phyloP scores from a whole-genome alignment of 345 rosid species.

The Salix dunnii region DNA sequence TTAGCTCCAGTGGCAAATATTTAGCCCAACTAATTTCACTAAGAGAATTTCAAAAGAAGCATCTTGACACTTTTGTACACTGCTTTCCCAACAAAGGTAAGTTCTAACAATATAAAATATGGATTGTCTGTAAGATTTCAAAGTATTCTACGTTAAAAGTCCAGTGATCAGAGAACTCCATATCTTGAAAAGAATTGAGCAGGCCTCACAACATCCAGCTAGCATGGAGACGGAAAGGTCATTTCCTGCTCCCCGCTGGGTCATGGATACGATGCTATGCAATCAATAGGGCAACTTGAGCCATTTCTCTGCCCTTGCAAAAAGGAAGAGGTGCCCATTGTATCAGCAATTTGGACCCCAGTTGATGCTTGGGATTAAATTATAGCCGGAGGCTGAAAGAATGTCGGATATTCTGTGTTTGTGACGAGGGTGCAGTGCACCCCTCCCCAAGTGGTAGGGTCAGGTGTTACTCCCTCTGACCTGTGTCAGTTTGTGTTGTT shows the following conservation, averaged over 20 bases:
- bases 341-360: neutral
- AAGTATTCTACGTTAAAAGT: neutral
- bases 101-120: constrained; percentile 6
- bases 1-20: constrained; percentile 19
- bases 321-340: neutral
- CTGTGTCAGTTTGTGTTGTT: neutral
- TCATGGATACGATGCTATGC: neutral
- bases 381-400: constrained; percentile 13
- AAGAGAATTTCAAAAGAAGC: constrained; percentile 28
- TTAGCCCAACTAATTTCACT: neutral
- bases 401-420: constrained; percentile 15
- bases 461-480: neutral
- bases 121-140: constrained; percentile 4
- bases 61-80: constrained; percentile 39
- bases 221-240: neutral
- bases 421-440: constrained; percentile 15
- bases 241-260: neutral
- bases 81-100: constrained; percentile 41
- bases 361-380: constrained; percentile 4
- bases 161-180: neutral
- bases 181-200: neutral
- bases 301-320: neutral
- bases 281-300: constrained; percentile 1
- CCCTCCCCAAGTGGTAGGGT: constrained; percentile 11
- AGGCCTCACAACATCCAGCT: neutral